Conservation (phyloP, 2,329 filamentous ascomycete genomes). For the Colletotrichum lini region DNA sequence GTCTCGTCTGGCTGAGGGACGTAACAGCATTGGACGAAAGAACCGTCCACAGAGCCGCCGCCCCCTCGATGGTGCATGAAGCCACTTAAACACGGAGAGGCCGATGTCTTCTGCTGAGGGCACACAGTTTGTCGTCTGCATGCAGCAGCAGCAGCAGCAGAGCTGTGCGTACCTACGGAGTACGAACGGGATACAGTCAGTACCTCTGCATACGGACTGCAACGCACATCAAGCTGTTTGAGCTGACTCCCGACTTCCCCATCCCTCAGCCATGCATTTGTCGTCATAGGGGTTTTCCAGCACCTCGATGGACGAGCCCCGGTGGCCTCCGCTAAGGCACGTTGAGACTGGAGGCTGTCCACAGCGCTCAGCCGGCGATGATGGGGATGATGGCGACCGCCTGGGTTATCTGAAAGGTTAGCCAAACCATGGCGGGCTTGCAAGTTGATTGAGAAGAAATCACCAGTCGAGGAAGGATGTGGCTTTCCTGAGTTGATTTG, state of each 20-base stretch:
- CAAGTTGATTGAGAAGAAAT: background rate
- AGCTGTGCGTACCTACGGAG: background rate
- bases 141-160: slow-evolving; percentile 18
- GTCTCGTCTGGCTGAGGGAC: background rate
- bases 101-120: background rate
- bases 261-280: slow-evolving; percentile 20
- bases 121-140: slow-evolving; percentile 12
- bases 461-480: background rate
- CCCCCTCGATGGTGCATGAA: slow-evolving; percentile 29
- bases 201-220: slow-evolving; percentile 17
- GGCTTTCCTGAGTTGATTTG: no score
- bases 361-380: slow-evolving; percentile 29
- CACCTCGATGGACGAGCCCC: slow-evolving; percentile 15
- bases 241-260: slow-evolving; percentile 7
- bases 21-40: slow-evolving; percentile 19
- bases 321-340: slow-evolving; percentile 29
- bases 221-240: background rate
- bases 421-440: slow-evolving; percentile 1
- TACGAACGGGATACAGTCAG: background rate
- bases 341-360: slow-evolving; percentile 34
- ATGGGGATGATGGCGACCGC: slow-evolving; percentile 22
- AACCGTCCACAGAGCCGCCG: slow-evolving; percentile 10
- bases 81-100: slow-evolving; percentile 34
- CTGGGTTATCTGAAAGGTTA: slow-evolving; percentile 8
- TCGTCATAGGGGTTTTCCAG: slow-evolving; percentile 28